These are phyloP conservation scores for Gossypium trilobum DNA, from an alignment of 441 rosid genomes.

Conservation along the genomic window DNA sequence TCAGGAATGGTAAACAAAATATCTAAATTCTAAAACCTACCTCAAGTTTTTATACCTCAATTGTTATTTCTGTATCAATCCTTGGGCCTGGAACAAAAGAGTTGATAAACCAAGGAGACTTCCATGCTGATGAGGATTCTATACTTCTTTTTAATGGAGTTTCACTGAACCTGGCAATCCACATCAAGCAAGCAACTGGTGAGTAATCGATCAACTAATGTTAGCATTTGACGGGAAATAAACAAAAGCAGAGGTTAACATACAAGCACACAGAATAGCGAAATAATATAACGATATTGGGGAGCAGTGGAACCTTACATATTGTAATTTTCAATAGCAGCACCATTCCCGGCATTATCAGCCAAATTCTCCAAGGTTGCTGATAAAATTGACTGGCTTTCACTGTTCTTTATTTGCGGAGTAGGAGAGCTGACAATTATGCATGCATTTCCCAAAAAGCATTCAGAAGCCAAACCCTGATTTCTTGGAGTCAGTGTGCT, in stretches of 20 bases:
- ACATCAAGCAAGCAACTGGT: conserved; percentile 7
- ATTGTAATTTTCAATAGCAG: conserved; percentile 43
- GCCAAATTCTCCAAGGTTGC: conserved; percentile 28
- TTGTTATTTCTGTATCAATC: conserved; percentile 71
- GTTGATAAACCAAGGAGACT: conserved; percentile 87
- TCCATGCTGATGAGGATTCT: conserved; percentile 98
- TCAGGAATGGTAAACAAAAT: conserved; percentile 6
- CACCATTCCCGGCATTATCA: conserved; percentile 32
- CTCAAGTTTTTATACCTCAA: conserved; percentile 47
- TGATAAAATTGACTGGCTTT: conserved; percentile 31
- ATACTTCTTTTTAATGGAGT: conserved; percentile 78
- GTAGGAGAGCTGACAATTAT: conserved; percentile 42
- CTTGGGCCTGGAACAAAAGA: conserved; percentile 75
- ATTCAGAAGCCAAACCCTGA: conserved; percentile 39
- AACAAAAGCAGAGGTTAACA: neutral
- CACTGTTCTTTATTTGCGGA: conserved; percentile 36
- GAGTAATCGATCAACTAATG: neutral
- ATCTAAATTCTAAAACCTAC: neutral
- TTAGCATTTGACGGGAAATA: neutral
- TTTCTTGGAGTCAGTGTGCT: conserved; percentile 42
- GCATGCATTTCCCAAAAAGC: conserved; percentile 42
- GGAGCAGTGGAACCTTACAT: conserved; percentile 41
- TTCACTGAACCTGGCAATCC: conserved; percentile 58
- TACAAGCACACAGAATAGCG: neutral
- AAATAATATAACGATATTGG: neutral